Evolutionary conservation across 1,284 basidiomycete species (phyloP).

Genomic region (Marasmius tenuissimus): DNA sequence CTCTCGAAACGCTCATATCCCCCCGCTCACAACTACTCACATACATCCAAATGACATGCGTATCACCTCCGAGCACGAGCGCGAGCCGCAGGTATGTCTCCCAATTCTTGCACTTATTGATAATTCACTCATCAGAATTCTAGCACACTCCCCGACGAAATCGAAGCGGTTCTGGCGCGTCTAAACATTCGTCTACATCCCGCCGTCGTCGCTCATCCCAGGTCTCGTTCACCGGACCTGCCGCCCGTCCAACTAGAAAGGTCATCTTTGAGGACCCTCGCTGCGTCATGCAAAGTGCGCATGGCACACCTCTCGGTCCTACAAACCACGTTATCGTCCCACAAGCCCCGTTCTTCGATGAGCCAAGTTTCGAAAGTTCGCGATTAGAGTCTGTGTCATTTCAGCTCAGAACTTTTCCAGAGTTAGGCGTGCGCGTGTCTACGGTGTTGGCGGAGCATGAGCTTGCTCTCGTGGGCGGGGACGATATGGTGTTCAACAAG

Average conservation of each 20-base stretch:
- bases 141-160: background rate
- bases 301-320: background rate
- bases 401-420: conserved; percentile 3
- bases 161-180: background rate
- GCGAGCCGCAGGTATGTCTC: no score
- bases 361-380: background rate
- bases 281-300: background rate
- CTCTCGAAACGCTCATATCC: background rate
- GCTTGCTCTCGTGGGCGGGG: conserved; percentile 12
- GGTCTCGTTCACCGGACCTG: background rate
- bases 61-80: background rate
- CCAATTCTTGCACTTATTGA: no score
- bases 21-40: background rate
- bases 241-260: no score
- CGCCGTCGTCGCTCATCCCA: background rate
- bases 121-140: no score
- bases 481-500: conserved; percentile 14
- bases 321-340: conserved; percentile 8
- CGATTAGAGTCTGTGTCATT: conserved; percentile 15
- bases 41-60: background rate
- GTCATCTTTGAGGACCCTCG: background rate
- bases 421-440: conserved; percentile 13
- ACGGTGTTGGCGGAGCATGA: conserved; percentile 2
- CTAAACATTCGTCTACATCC: background rate
- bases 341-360: conserved; percentile 3